These are phyloP conservation scores for Sherardia arvensis DNA, from an alignment of 257 asterid species.

Conservation along the genomic window DNA sequence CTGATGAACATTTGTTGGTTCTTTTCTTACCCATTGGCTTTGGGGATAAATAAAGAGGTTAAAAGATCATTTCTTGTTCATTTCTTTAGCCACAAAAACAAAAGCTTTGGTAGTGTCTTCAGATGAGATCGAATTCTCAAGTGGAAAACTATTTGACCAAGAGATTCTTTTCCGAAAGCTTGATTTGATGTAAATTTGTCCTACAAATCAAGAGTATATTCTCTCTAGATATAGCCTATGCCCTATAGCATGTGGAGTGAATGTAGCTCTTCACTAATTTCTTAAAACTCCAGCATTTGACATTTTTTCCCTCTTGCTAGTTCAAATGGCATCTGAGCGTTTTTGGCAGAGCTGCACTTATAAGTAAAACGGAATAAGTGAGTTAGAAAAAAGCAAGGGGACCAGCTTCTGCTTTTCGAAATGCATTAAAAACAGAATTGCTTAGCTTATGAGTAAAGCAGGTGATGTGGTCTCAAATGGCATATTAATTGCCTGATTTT, in stretches of 20 bases:
- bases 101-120: not conserved
- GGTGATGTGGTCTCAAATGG: not conserved
- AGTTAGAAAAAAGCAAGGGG: no score
- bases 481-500: not conserved
- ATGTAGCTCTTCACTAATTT: not conserved
- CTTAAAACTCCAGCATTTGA: no score
- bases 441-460: not conserved
- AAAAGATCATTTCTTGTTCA: not conserved
- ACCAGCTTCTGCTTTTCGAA: no score
- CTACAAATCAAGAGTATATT: not conserved
- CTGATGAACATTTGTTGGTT: not conserved
- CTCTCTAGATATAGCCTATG: not conserved
- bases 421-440: not conserved
- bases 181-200: not conserved
- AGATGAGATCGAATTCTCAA: not conserved
- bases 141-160: not conserved
- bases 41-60: slow-evolving; percentile 6
- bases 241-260: not conserved
- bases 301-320: no score
- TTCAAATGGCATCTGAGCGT: no score
- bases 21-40: slow-evolving; percentile 5
- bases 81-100: not conserved
- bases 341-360: no score
- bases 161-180: not conserved
- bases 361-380: no score